Percentiles rank a stretch among this genome's conserved stretches.
phyloP scores from a whole-genome alignment of 345 rosid genomes.

The Lumnitzera littorea region DNA sequence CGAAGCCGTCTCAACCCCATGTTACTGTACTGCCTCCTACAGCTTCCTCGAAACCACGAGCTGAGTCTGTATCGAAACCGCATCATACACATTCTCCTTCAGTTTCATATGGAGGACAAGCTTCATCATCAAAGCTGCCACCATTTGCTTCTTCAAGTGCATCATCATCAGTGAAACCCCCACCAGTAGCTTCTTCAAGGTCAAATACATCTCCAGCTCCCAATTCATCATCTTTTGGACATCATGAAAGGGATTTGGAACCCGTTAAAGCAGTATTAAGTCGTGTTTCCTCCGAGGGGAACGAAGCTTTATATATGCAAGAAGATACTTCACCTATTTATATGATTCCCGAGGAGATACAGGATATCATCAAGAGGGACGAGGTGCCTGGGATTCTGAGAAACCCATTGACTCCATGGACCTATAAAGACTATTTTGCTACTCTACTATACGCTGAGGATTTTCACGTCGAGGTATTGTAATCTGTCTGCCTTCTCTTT shows the following conservation, averaged over 20 bases:
- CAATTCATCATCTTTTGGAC: background rate
- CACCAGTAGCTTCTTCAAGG: conserved; percentile 7
- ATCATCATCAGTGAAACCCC: too few relatives aligned
- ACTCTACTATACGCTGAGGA: conserved; percentile 37
- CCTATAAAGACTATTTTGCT: conserved; percentile 23
- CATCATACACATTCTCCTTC: too few relatives aligned
- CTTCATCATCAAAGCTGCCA: too few relatives aligned
- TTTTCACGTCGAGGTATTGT: conserved; percentile 23
- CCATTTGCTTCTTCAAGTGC: too few relatives aligned
- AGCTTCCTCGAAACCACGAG: too few relatives aligned
- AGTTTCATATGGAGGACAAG: too few relatives aligned
- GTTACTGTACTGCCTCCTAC: too few relatives aligned
- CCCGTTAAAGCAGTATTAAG: background rate
- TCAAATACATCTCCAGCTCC: conserved; percentile 10
- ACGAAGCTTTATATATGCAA: background rate
- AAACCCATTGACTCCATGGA: conserved; percentile 10
- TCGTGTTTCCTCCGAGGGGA: too few relatives aligned
- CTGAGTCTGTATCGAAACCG: too few relatives aligned
- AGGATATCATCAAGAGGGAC: conserved; percentile 16
- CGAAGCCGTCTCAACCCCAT: too few relatives aligned
- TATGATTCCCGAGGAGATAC: conserved; percentile 17
- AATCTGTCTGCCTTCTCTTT: background rate
- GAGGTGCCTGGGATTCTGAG: conserved; percentile 18
- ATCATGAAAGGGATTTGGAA: background rate
- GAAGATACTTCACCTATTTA: conserved; percentile 15